These are phyloP conservation scores for Pleurotus pulmonarius DNA, from an alignment of 768 basidiomycete species.

Conservation along the genomic window DNA sequence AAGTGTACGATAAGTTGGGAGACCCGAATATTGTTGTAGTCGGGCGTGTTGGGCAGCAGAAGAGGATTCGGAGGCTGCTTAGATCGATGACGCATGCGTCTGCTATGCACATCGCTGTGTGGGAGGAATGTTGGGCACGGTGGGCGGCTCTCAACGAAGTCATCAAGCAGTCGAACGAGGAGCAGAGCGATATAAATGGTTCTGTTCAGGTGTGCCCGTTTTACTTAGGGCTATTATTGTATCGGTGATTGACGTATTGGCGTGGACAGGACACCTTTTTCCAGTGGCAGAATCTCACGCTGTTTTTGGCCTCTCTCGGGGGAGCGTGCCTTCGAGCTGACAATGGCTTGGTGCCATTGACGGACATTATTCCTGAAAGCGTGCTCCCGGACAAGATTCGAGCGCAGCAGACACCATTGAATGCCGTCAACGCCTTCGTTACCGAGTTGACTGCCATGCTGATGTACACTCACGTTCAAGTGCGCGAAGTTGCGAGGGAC, in stretches of 20 bases:
- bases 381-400: constrained; percentile 72
- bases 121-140: constrained; percentile 79
- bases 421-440: constrained; percentile 64
- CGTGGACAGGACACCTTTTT: constrained; percentile 58
- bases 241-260: too few species aligned
- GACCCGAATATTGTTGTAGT: constrained; percentile 69
- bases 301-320: constrained; percentile 74
- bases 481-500: constrained; percentile 78
- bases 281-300: constrained; percentile 83
- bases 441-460: constrained; percentile 66
- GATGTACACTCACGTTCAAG: constrained; percentile 54
- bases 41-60: constrained; percentile 78
- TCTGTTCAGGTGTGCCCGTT: background rate
- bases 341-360: constrained; percentile 45
- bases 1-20: constrained; percentile 75
- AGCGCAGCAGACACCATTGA: constrained; percentile 52
- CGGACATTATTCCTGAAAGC: constrained; percentile 49
- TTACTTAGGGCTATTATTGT: too few species aligned
- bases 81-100: constrained; percentile 60
- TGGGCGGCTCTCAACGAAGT: constrained; percentile 67
- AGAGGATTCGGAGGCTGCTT: constrained; percentile 69
- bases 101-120: constrained; percentile 71
- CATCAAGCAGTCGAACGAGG: constrained; percentile 37
- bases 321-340: constrained; percentile 58
- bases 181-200: constrained; percentile 12